Evolutionary conservation across 495 filamentous ascomycete species (phyloP).

Genomic region (Bathelium albidoporum): DNA sequence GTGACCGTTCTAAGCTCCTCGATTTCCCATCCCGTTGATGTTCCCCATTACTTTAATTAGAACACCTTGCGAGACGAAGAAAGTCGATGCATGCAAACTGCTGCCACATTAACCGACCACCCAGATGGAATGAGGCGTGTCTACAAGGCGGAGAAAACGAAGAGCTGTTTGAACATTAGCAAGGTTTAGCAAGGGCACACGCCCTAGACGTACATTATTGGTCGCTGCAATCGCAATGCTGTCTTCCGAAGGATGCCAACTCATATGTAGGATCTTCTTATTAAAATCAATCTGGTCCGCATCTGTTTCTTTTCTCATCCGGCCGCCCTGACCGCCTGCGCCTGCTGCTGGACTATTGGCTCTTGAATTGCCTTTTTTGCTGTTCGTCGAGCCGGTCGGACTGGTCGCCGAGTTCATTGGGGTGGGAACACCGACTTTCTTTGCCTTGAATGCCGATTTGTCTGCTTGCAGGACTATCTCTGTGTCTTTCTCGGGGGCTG

Average conservation of each 20-base stretch:
- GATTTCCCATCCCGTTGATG: too few species aligned
- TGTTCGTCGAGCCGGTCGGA: conserved; percentile 56
- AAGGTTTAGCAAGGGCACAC: conserved; percentile 19
- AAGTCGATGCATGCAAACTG: conserved; percentile 1
- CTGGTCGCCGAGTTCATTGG: conserved; percentile 78
- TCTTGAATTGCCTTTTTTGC: conserved; percentile 69
- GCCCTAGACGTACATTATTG: conserved; percentile 72
- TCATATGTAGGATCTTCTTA: conserved; percentile 99
- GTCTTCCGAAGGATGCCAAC: conserved; percentile 99
- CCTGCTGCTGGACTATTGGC: conserved; percentile 82
- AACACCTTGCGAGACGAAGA: neutral
- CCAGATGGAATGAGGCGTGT: conserved; percentile 3
- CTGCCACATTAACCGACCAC: conserved; percentile 1
- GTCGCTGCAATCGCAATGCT: conserved; percentile 99
- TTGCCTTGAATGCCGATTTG: conserved; percentile 98
- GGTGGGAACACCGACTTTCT: conserved; percentile 96
- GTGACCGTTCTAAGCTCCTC: too few species aligned
- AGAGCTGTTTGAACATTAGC: conserved; percentile 50
- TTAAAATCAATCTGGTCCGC: conserved; percentile 99
- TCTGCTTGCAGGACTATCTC: conserved; percentile 97
- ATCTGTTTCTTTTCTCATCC: conserved; percentile 98
- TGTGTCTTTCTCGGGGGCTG: conserved; percentile 87
- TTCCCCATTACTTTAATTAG: too few species aligned
- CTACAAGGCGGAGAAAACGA: conserved; percentile 97
- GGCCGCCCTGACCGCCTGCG: conserved; percentile 63